Evolutionary conservation across 495 filamentous ascomycete species (phyloP).

Genomic region (Penicillium steckii): DNA sequence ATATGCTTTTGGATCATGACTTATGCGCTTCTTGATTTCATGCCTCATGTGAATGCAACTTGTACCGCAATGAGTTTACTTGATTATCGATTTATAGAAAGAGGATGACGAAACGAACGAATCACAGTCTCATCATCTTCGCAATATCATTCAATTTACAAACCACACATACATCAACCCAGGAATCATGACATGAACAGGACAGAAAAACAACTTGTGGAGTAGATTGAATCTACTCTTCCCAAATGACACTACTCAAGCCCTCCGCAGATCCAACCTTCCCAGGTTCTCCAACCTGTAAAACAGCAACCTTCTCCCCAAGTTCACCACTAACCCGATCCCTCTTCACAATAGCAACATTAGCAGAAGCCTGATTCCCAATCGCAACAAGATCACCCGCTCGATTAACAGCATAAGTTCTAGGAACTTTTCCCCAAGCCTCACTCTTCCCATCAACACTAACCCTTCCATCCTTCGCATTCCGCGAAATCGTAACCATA

Average conservation of each 20-base stretch:
- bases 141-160: constrained; percentile 1
- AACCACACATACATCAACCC: neutral
- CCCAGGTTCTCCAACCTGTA: constrained; percentile 35
- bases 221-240: constrained; percentile 38
- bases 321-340: constrained; percentile 56
- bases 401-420: constrained; percentile 65
- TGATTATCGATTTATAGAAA: constrained; percentile 9
- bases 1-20: constrained; percentile 14
- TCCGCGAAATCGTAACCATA: constrained; percentile 32
- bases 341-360: constrained; percentile 59
- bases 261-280: constrained; percentile 40
- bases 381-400: constrained; percentile 60
- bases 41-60: constrained; percentile 14
- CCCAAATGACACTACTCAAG: constrained; percentile 61
- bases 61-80: constrained; percentile 12
- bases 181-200: neutral
- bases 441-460: constrained; percentile 49
- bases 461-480: constrained; percentile 44
- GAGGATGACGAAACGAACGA: neutral
- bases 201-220: neutral
- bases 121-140: neutral
- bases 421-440: constrained; percentile 58
- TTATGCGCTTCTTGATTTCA: constrained; percentile 7
- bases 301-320: constrained; percentile 45
- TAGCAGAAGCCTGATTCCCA: constrained; percentile 58